A percentile compares a stretch with the other conserved stretches of the same genome.
Conservation (phyloP, 2,329 filamentous ascomycete species). For the Diaporthe batatas region DNA sequence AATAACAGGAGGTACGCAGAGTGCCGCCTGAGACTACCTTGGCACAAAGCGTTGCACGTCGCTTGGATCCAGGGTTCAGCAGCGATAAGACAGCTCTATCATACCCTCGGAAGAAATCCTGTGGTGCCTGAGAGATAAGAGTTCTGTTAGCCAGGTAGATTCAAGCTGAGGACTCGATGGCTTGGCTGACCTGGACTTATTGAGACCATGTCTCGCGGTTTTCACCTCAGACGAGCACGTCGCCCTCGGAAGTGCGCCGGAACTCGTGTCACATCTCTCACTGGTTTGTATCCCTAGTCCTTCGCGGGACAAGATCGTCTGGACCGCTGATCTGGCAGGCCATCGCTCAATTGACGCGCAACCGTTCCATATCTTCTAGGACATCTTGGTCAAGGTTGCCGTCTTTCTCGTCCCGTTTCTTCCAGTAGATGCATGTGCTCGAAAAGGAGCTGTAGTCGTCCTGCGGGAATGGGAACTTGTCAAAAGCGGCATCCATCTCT, state of each 20-base stretch:
- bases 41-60: not conserved
- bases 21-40: not conserved
- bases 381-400: not conserved
- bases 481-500: constrained; percentile 51
- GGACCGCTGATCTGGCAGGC: not conserved
- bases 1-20: not conserved
- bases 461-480: constrained; percentile 54
- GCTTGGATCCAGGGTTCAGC: not conserved
- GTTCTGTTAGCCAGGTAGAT: not conserved
- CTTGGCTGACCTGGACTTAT: not conserved
- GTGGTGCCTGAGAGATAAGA: not conserved
- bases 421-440: constrained; percentile 58
- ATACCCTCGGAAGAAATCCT: not conserved
- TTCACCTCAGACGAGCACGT: not conserved
- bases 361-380: not conserved
- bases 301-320: not conserved
- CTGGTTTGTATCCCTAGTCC: no score
- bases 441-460: constrained; percentile 57
- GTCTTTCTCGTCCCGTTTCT: constrained; percentile 21
- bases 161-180: not conserved
- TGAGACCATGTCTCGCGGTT: not conserved
- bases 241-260: no score
- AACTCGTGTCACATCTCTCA: no score
- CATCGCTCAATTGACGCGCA: constrained; percentile 1
- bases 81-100: no score